Conservation (phyloP, 208 protist species). For the Crithidia expoeki region DNA sequence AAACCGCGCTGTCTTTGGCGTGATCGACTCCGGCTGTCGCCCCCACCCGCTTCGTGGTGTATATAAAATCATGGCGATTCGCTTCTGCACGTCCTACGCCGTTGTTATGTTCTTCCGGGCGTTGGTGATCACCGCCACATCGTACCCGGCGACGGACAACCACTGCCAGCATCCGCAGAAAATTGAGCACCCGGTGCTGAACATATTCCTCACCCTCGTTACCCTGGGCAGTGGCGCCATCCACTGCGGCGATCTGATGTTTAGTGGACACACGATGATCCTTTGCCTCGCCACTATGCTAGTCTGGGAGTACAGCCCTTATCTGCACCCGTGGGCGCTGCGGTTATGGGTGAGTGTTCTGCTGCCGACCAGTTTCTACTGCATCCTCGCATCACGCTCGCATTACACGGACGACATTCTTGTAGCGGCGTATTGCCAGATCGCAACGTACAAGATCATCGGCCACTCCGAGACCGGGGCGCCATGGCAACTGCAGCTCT, state of each 20-base stretch:
- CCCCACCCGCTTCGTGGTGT: slow-evolving; percentile 40
- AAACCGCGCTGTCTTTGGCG: slow-evolving; percentile 52
- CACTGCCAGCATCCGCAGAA: slow-evolving; percentile 70
- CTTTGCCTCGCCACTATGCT: slow-evolving; percentile 58
- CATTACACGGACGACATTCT: slow-evolving; percentile 92
- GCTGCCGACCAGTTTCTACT: slow-evolving; percentile 60
- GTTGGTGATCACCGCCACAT: slow-evolving; percentile 75
- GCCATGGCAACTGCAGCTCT: slow-evolving; percentile 75
- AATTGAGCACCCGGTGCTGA: slow-evolving; percentile 69
- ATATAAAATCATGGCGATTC: slow-evolving; percentile 63
- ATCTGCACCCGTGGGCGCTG: slow-evolving; percentile 58
- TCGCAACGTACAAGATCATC: slow-evolving; percentile 68
- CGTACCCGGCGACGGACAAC: slow-evolving; percentile 85
- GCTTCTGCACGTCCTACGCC: slow-evolving; percentile 72
- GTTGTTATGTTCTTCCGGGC: slow-evolving; percentile 72
- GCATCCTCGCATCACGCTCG: slow-evolving; percentile 80
- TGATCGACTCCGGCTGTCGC: slow-evolving; percentile 49
- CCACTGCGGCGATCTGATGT: slow-evolving; percentile 92
- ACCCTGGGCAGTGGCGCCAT: slow-evolving; percentile 78
- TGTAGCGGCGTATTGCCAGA: slow-evolving; percentile 61
- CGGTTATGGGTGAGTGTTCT: slow-evolving; percentile 41
- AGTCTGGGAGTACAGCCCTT: slow-evolving; percentile 68
- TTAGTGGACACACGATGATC: slow-evolving; percentile 90
- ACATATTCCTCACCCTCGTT: slow-evolving; percentile 81
- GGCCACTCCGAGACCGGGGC: slow-evolving; percentile 61